phyloP scores from a whole-genome alignment of 371 early-diverging fungal species.

The Rhizopus microsporus region DNA sequence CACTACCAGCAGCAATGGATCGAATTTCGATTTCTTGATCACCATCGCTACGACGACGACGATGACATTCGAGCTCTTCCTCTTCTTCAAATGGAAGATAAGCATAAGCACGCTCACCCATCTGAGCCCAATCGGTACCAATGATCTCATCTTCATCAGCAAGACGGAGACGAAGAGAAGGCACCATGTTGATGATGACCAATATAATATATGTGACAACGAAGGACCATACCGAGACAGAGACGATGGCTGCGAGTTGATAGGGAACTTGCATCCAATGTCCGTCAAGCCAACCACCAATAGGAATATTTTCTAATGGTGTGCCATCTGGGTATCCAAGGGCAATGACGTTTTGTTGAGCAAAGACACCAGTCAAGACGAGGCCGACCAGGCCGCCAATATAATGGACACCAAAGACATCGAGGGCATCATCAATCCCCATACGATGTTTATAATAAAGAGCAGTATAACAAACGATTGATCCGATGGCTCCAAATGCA shows the following conservation, averaged over 20 bases:
- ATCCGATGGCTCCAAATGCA: conserved; percentile 67
- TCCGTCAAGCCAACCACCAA: conserved; percentile 71
- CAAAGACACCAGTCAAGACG: conserved; percentile 74
- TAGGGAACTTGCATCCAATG: conserved; percentile 65
- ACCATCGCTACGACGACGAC: not conserved
- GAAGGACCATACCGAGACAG: conserved; percentile 65
- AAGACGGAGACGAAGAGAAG: conserved; percentile 56
- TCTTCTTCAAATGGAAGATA: conserved; percentile 49
- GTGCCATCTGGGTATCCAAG: conserved; percentile 66
- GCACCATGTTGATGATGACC: conserved; percentile 49
- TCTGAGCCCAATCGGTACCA: conserved; percentile 64
- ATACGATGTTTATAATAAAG: conserved; percentile 63
- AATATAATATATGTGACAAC: conserved; percentile 62
- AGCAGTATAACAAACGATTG: conserved; percentile 64
- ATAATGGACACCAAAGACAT: conserved; percentile 74
- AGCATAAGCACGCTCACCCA: conserved; percentile 72
- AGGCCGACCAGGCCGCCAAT: conserved; percentile 75
- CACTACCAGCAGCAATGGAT: conserved; percentile 1
- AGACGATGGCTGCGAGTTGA: conserved; percentile 59
- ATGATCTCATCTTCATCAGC: conserved; percentile 60
- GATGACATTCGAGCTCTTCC: conserved; percentile 1
- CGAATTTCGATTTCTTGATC: not conserved
- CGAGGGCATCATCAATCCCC: conserved; percentile 77
- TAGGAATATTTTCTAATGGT: conserved; percentile 41
- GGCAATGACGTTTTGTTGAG: conserved; percentile 57